phyloP scores from a whole-genome alignment of 2,329 filamentous ascomycete species.

The Lachnellula subtilissima region DNA sequence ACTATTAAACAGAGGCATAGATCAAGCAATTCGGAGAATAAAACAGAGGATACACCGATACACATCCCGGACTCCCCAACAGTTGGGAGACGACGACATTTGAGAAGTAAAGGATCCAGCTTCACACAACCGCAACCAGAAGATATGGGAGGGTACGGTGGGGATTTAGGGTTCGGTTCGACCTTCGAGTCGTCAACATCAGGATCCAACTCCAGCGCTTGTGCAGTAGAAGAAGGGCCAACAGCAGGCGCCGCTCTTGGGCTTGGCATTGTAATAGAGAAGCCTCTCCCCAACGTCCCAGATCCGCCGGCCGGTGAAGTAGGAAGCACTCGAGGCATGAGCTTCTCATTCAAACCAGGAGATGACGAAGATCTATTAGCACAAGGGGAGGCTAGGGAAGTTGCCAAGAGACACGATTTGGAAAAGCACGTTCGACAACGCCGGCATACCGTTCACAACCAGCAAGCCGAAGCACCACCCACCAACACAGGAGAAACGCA shows the following conservation, averaged over 20 bases:
- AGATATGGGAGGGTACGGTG: background rate
- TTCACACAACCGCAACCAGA: conserved; percentile 8
- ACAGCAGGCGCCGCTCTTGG: background rate
- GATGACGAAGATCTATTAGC: conserved; percentile 20
- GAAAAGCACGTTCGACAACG: conserved; percentile 5
- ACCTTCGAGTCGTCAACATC: conserved; percentile 18
- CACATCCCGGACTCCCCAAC: background rate
- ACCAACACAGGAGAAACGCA: background rate
- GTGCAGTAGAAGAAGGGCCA: background rate
- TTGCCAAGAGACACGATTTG: conserved; percentile 1
- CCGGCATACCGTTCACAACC: background rate
- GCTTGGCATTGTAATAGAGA: conserved; percentile 11
- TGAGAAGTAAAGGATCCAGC: background rate
- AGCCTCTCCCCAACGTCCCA: conserved; percentile 17
- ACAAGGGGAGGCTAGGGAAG: background rate
- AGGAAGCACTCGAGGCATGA: background rate
- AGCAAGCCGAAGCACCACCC: background rate
- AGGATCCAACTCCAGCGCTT: conserved; percentile 10
- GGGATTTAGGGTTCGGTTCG: conserved; percentile 8
- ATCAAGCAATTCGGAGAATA: conserved; percentile 5
- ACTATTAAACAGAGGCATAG: conserved; percentile 22
- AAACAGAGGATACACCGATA: background rate
- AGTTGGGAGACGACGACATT: background rate
- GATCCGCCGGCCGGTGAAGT: background rate
- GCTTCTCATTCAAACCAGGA: conserved; percentile 25